Conservation (phyloP, 495 filamentous ascomycete genomes). For the Polyplosphaeria fusca region DNA sequence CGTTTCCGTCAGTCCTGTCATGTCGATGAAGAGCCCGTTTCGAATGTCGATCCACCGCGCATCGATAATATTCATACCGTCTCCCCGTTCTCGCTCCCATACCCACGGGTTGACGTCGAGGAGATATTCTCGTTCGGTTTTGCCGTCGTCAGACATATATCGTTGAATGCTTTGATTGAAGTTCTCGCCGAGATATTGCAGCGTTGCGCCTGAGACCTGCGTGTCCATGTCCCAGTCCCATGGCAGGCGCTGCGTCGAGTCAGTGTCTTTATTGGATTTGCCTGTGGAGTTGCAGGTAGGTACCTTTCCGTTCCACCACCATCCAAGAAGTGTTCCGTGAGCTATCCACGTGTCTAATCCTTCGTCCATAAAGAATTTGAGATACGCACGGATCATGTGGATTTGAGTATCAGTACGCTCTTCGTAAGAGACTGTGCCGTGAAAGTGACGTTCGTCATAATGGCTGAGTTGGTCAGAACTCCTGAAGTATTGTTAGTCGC, state of each 20-base stretch:
- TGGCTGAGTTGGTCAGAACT: slow-evolving; percentile 56
- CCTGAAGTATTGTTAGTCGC: slow-evolving; percentile 32
- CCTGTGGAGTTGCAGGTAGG: background rate
- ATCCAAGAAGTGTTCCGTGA: slow-evolving; percentile 81
- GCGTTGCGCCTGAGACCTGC: slow-evolving; percentile 64
- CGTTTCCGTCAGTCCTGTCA: slow-evolving; percentile 75
- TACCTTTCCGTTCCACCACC: slow-evolving; percentile 86
- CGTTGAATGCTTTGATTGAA: slow-evolving; percentile 64
- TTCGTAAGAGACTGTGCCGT: slow-evolving; percentile 56
- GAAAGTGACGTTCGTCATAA: slow-evolving; percentile 72
- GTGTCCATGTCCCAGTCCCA: slow-evolving; percentile 91
- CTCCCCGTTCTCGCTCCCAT: slow-evolving; percentile 55
- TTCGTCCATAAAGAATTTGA: slow-evolving; percentile 60
- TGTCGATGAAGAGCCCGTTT: slow-evolving; percentile 82
- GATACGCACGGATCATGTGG: slow-evolving; percentile 70
- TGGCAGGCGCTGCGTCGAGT: slow-evolving; percentile 59
- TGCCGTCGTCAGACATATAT: slow-evolving; percentile 45
- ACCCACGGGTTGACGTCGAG: slow-evolving; percentile 77
- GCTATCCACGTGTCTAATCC: slow-evolving; percentile 81
- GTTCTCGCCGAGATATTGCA: slow-evolving; percentile 58
- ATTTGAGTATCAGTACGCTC: slow-evolving; percentile 61
- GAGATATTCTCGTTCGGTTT: slow-evolving; percentile 56
- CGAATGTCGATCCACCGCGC: slow-evolving; percentile 76
- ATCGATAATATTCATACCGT: slow-evolving; percentile 78
- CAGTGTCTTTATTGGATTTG: background rate